Percentiles rank a stretch among this genome's conserved stretches.
phyloP scores from a whole-genome alignment of 2,329 filamentous ascomycete genomes.

The Aspergillus brunneoviolaceus region DNA sequence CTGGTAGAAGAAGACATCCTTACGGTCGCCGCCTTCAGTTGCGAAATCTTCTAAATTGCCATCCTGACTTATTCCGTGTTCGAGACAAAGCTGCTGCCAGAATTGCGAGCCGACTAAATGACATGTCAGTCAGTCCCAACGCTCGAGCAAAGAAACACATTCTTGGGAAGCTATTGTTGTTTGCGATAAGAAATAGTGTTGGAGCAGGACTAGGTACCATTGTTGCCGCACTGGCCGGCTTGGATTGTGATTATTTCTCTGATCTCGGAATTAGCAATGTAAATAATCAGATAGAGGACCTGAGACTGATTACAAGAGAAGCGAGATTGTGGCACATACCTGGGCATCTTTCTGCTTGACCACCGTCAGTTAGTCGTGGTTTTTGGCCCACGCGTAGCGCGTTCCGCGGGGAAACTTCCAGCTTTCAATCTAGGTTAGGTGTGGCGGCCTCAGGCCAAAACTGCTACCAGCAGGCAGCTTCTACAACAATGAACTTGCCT shows the following conservation, averaged over 20 bases:
- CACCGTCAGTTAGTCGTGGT: slow-evolving; percentile 28
- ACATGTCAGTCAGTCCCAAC: slow-evolving; percentile 31
- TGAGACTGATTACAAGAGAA: not conserved
- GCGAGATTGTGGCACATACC: slow-evolving; percentile 25
- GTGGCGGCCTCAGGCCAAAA: slow-evolving; percentile 28
- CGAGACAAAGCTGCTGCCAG: slow-evolving; percentile 97
- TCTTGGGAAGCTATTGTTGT: slow-evolving; percentile 21
- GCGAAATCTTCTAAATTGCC: slow-evolving; percentile 97
- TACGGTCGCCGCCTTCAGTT: slow-evolving; percentile 94
- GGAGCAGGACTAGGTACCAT: slow-evolving; percentile 65
- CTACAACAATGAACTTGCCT: not conserved
- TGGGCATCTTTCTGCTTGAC: slow-evolving; percentile 38
- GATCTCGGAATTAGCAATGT: slow-evolving; percentile 11
- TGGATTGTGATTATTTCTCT: slow-evolving; percentile 99
- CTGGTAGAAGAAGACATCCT: slow-evolving; percentile 98
- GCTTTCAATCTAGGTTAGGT: slow-evolving; percentile 9
- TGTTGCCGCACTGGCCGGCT: slow-evolving; percentile 98
- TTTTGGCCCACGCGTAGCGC: slow-evolving; percentile 35
- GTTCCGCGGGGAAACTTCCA: slow-evolving; percentile 36
- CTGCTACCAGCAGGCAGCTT: not conserved
- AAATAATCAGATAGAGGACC: not conserved
- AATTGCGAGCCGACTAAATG: slow-evolving; percentile 86
- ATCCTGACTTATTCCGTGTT: slow-evolving; percentile 96
- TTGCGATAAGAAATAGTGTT: slow-evolving; percentile 13
- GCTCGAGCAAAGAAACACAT: not conserved